Evolutionary conservation across 2,329 filamentous ascomycete genomes (phyloP).

Genomic region (Cadophora sp.): DNA sequence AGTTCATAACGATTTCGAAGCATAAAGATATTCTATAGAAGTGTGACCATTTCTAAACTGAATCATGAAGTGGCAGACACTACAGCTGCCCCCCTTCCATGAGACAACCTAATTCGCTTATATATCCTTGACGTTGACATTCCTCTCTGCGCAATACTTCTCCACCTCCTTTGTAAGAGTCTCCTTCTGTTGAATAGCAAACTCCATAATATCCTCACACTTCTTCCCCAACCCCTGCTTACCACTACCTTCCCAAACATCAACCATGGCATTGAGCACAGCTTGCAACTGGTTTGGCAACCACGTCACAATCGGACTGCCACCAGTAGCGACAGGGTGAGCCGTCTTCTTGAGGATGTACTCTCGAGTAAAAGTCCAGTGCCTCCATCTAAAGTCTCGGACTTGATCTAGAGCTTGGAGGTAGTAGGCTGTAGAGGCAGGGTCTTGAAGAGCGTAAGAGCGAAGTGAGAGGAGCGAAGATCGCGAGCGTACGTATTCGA

Average conservation of each 20-base stretch:
- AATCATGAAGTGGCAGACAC: too few relatives aligned
- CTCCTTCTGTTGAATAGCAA: conserved; percentile 66
- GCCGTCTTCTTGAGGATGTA: conserved; percentile 81
- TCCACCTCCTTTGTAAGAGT: conserved; percentile 75
- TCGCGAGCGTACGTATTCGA: conserved; percentile 69
- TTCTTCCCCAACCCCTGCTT: conserved; percentile 43
- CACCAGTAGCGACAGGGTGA: conserved; percentile 81
- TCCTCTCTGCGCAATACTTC: conserved; percentile 73
- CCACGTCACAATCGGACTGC: conserved; percentile 85
- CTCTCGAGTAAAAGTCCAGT: conserved; percentile 86
- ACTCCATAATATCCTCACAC: conserved; percentile 70
- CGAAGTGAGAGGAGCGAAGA: conserved; percentile 59
- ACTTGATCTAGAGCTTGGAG: conserved; percentile 75
- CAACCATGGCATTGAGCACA: conserved; percentile 73
- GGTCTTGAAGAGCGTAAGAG: conserved; percentile 60
- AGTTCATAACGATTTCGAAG: too few relatives aligned
- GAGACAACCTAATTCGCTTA: not conserved
- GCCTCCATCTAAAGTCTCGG: conserved; percentile 81
- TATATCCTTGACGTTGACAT: conserved; percentile 9
- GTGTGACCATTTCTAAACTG: too few relatives aligned
- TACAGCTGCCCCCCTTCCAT: too few relatives aligned
- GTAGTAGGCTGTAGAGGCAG: conserved; percentile 66
- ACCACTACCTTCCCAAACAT: conserved; percentile 53
- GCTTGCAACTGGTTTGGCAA: conserved; percentile 81
- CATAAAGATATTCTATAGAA: too few relatives aligned